These are phyloP conservation scores for Tricholoma matsutake DNA, from an alignment of 768 basidiomycete species.

Conservation along the genomic window DNA sequence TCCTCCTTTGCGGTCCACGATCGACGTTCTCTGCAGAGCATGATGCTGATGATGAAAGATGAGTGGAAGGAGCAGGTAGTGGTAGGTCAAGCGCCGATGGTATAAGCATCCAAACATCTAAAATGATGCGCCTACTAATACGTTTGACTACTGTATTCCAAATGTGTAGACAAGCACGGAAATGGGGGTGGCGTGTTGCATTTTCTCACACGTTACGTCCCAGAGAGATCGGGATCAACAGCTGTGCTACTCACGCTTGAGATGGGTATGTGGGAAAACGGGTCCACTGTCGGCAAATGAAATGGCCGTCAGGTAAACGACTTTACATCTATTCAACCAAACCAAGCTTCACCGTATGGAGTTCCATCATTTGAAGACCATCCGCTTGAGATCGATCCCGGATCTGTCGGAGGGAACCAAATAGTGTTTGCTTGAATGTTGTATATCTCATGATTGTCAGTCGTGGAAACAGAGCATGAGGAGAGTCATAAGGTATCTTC, in stretches of 20 bases:
- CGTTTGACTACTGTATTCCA: conserved; percentile 11
- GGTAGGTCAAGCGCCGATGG: conserved; percentile 12
- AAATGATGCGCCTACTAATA: conserved; percentile 21
- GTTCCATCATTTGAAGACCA: conserved; percentile 13
- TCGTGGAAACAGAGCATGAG: conserved; percentile 1
- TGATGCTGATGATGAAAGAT: conserved; percentile 18
- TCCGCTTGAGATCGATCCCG: conserved; percentile 12
- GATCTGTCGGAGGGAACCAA: conserved; percentile 19
- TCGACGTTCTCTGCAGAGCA: conserved; percentile 46
- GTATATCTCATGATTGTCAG: background rate
- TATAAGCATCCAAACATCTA: conserved; percentile 15
- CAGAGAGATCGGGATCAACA: conserved; percentile 22
- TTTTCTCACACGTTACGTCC: conserved; percentile 15
- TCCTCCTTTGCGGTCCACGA: conserved; percentile 53
- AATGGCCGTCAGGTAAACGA: conserved; percentile 25
- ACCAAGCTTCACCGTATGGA: conserved; percentile 13
- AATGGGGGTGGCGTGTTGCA: conserved; percentile 21
- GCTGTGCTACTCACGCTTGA: conserved; percentile 19
- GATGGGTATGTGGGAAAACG: conserved; percentile 20
- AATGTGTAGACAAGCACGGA: conserved; percentile 18
- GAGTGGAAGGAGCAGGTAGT: conserved; percentile 15
- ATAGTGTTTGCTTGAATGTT: background rate
- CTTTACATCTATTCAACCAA: conserved; percentile 7
- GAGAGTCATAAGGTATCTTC: background rate
- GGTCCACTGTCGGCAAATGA: conserved; percentile 20